Conservation (phyloP, 2,329 filamentous ascomycete species). For the Sclerotinia spermophila region DNA sequence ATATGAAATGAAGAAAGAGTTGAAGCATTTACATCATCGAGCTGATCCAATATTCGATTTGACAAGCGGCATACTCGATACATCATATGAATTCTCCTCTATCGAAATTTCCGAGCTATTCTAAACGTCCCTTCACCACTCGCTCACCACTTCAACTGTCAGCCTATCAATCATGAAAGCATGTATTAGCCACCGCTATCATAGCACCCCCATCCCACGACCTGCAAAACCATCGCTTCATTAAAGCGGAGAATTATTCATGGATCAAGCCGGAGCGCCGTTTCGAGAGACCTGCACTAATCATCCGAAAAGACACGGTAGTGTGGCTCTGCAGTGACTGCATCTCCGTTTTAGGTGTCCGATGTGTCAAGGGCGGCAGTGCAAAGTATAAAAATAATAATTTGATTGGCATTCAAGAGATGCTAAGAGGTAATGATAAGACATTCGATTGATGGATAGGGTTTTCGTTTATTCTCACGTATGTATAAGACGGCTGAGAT, state of each 20-base stretch:
- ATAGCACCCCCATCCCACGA: background rate
- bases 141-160: background rate
- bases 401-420: background rate
- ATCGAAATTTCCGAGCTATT: background rate
- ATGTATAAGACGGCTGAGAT: background rate
- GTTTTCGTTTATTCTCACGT: background rate
- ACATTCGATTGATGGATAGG: background rate
- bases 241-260: background rate
- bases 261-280: background rate
- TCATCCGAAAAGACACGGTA: background rate
- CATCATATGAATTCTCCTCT: background rate
- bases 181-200: constrained; percentile 6
- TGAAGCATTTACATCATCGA: background rate
- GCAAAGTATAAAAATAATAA: background rate
- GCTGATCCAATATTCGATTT: background rate
- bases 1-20: background rate
- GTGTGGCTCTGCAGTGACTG: constrained; percentile 7
- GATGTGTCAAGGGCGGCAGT: background rate
- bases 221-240: constrained; percentile 7
- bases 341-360: background rate
- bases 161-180: background rate
- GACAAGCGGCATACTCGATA: background rate
- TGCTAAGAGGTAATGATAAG: constrained; percentile 1
- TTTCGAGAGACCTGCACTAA: background rate
- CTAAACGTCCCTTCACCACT: background rate